Percentiles rank a stretch among this genome's conserved stretches.
phyloP scores from a whole-genome alignment of 2,329 filamentous ascomycete genomes.

The Metarhizium anisopliae region DNA sequence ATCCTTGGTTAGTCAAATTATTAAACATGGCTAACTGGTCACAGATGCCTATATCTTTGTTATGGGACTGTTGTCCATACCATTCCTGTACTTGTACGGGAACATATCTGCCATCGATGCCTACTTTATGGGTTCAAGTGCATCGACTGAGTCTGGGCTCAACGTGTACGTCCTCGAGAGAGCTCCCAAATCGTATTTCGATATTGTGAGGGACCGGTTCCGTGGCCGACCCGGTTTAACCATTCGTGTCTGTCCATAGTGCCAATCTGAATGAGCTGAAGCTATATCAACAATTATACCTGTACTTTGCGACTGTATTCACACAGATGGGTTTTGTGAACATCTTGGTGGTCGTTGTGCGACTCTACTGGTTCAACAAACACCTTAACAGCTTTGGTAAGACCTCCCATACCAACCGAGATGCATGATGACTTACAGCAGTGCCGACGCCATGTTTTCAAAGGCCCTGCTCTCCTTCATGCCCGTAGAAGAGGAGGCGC shows the following conservation, averaged over 20 bases:
- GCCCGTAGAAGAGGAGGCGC: not conserved
- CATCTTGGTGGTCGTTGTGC: slow-evolving; percentile 35
- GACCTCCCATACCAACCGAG: not conserved
- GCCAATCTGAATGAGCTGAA: slow-evolving; percentile 39
- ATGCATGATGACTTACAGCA: not conserved
- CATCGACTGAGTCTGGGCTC: slow-evolving; percentile 40
- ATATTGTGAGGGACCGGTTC: too few relatives aligned
- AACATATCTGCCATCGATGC: slow-evolving; percentile 29
- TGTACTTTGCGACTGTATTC: slow-evolving; percentile 41
- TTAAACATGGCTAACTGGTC: not conserved
- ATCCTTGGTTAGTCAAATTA: not conserved
- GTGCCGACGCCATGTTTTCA: not conserved
- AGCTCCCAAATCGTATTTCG: too few relatives aligned
- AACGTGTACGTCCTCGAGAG: slow-evolving; percentile 30
- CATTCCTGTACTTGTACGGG: not conserved
- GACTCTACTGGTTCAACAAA: slow-evolving; percentile 39
- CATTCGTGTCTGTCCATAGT: slow-evolving; percentile 17
- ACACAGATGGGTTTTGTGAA: slow-evolving; percentile 41
- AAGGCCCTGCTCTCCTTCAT: slow-evolving; percentile 2
- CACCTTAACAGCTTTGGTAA: slow-evolving; percentile 29
- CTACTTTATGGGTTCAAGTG: slow-evolving; percentile 40
- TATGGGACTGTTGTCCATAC: not conserved
- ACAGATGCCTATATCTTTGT: not conserved
- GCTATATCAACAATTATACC: slow-evolving; percentile 40
- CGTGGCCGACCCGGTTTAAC: not conserved